phyloP scores from a whole-genome alignment of 31 red algal genomes.

The Asparagopsis taxiformis region DNA sequence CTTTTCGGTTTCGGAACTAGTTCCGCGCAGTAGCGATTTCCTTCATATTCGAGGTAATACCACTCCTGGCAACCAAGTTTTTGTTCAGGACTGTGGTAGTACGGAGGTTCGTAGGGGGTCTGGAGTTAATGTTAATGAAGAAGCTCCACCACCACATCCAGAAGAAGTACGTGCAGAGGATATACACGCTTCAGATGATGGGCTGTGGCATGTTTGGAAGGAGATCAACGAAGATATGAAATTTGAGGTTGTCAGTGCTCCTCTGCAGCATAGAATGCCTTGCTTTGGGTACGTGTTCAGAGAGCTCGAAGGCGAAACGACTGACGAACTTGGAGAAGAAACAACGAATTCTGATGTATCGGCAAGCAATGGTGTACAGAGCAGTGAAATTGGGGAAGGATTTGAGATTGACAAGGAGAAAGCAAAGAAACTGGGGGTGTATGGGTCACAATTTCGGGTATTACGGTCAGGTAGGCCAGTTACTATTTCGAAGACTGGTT shows the following conservation, averaged over 20 bases:
- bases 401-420: constrained; percentile 71
- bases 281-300: constrained; percentile 89
- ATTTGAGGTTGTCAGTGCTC: constrained; percentile 65
- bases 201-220: constrained; percentile 65
- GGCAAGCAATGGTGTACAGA: neutral
- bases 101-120: constrained; percentile 19
- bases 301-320: neutral
- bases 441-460: constrained; percentile 70
- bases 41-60: constrained; percentile 27
- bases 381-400: neutral
- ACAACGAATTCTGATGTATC: neutral
- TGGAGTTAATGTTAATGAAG: constrained; percentile 17
- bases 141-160: constrained; percentile 54
- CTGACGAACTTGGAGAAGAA: neutral
- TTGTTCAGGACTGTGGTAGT: constrained; percentile 23
- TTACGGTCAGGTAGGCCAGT: constrained; percentile 64
- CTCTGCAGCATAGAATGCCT: constrained; percentile 76
- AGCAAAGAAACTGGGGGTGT: constrained; percentile 72
- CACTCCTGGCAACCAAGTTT: neutral
- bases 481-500: constrained; percentile 51
- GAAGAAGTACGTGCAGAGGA: constrained; percentile 72
- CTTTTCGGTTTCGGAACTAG: constrained; percentile 57
- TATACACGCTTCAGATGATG: constrained; percentile 62
- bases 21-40: constrained; percentile 65
- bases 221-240: constrained; percentile 43